phyloP scores from a whole-genome alignment of 371 early-diverging fungal species.

The Mortierella sp. region DNA sequence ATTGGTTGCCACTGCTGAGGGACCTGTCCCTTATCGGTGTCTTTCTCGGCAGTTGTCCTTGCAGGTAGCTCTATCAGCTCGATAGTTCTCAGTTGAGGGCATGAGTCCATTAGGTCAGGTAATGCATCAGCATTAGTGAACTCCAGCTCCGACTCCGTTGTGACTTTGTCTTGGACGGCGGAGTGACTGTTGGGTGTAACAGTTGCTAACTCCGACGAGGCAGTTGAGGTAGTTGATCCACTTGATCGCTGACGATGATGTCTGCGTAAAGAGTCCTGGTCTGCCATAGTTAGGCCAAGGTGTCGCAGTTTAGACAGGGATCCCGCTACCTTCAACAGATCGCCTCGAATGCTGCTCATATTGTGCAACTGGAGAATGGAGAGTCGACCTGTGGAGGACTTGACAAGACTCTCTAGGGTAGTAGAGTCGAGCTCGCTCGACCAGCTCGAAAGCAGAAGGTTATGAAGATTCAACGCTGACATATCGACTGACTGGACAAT shows the following conservation, averaged over 20 bases:
- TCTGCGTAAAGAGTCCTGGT: background rate
- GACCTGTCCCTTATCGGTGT: background rate
- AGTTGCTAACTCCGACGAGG: background rate
- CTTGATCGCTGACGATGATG: conserved; percentile 16
- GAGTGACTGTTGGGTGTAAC: conserved; percentile 15
- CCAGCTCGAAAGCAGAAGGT: conserved; percentile 37
- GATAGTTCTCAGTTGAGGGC: conserved; percentile 37
- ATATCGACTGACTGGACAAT: conserved; percentile 15
- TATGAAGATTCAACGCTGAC: conserved; percentile 26
- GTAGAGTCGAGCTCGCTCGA: conserved; percentile 16
- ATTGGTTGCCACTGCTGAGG: conserved; percentile 7
- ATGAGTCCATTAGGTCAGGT: conserved; percentile 29
- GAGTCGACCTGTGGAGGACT: conserved; percentile 29
- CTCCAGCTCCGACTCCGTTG: conserved; percentile 25
- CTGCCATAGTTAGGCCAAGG: conserved; percentile 28
- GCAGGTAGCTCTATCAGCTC: conserved; percentile 21
- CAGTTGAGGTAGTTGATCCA: background rate
- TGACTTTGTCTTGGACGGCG: conserved; percentile 9
- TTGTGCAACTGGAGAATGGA: conserved; percentile 25
- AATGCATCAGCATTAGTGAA: conserved; percentile 33
- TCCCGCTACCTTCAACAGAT: conserved; percentile 26
- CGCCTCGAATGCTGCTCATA: conserved; percentile 24
- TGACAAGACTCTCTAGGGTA: conserved; percentile 17
- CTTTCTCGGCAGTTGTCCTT: background rate
- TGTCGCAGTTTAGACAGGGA: conserved; percentile 18